These are phyloP conservation scores for Amauroascus verrucosus DNA, from an alignment of 2,329 filamentous ascomycete species.

Conservation along the genomic window DNA sequence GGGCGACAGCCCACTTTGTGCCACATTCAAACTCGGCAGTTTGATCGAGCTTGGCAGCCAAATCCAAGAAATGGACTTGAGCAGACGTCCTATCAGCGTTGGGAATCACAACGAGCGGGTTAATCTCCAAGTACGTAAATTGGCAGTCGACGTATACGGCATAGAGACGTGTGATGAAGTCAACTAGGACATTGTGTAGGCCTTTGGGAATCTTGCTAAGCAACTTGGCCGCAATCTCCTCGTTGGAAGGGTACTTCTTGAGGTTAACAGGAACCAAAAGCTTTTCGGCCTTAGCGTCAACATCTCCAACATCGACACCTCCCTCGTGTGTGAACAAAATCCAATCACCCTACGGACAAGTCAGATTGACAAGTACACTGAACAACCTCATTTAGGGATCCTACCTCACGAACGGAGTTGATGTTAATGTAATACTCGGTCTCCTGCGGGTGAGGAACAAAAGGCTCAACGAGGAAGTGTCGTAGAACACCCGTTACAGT, in stretches of 20 bases:
- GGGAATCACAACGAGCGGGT: conserved; percentile 95
- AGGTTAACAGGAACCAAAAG: conserved; percentile 94
- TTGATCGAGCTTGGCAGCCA: conserved; percentile 97
- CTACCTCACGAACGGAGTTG: conserved; percentile 98
- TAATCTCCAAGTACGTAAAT: conserved; percentile 99
- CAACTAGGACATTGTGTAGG: conserved; percentile 94
- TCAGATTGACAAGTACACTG: background rate
- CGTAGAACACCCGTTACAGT: conserved; percentile 76
- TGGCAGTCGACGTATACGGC: conserved; percentile 99
- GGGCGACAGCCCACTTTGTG: conserved; percentile 96
- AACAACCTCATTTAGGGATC: conserved; percentile 33
- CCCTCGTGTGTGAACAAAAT: conserved; percentile 99
- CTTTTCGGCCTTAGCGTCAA: conserved; percentile 98
- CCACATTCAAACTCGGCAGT: conserved; percentile 99
- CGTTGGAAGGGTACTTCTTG: conserved; percentile 87
- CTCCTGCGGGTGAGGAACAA: conserved; percentile 87
- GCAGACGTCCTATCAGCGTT: conserved; percentile 87
- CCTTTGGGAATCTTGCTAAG: conserved; percentile 90
- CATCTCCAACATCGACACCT: conserved; percentile 98
- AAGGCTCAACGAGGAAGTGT: conserved; percentile 96
- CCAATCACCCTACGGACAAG: conserved; percentile 70
- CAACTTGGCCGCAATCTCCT: conserved; percentile 73
- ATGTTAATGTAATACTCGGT: conserved; percentile 99
- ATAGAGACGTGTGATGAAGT: conserved; percentile 97
- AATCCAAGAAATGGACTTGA: conserved; percentile 92